phyloP scores from a whole-genome alignment of 116 monocot species.

The Zostera marina region DNA sequence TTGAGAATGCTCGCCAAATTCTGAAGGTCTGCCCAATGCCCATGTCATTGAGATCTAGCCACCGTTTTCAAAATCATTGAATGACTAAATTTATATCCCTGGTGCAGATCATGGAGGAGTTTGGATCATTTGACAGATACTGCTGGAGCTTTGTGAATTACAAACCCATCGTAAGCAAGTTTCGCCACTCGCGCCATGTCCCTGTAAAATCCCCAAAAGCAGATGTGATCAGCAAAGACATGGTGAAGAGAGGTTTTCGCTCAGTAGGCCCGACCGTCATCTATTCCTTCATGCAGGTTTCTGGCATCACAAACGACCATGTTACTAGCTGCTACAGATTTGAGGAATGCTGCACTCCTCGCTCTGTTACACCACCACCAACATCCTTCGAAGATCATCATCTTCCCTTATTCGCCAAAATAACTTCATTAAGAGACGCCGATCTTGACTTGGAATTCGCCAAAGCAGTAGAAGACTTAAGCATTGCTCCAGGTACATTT shows the following conservation, averaged over 20 bases:
- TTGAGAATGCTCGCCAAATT: slow-evolving; percentile 71
- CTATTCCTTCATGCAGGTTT: slow-evolving; percentile 71
- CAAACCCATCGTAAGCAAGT: slow-evolving; percentile 37
- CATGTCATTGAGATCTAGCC: neutral
- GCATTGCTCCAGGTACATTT: neutral
- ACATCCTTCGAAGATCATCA: neutral
- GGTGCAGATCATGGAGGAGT: slow-evolving; percentile 51
- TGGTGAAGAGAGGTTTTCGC: slow-evolving; percentile 56
- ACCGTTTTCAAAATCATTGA: no score
- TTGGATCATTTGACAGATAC: slow-evolving; percentile 56
- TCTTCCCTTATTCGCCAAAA: neutral
- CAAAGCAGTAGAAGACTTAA: slow-evolving; percentile 1
- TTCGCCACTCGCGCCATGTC: slow-evolving; percentile 53
- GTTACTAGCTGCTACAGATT: slow-evolving; percentile 54
- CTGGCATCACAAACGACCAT: slow-evolving; percentile 67
- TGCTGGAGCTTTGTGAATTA: slow-evolving; percentile 66
- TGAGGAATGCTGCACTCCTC: slow-evolving; percentile 28
- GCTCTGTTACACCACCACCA: neutral
- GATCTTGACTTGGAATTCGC: slow-evolving; percentile 4
- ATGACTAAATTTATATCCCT: neutral
- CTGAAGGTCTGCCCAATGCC: slow-evolving; percentile 38
- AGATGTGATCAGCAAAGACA: slow-evolving; percentile 61
- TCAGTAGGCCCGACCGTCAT: slow-evolving; percentile 62
- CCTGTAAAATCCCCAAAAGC: slow-evolving; percentile 58
- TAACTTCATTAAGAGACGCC: neutral